Base-by-base conservation (phyloP, 1,139 yeast genomes). In the Candida sanyaensis region DNA sequence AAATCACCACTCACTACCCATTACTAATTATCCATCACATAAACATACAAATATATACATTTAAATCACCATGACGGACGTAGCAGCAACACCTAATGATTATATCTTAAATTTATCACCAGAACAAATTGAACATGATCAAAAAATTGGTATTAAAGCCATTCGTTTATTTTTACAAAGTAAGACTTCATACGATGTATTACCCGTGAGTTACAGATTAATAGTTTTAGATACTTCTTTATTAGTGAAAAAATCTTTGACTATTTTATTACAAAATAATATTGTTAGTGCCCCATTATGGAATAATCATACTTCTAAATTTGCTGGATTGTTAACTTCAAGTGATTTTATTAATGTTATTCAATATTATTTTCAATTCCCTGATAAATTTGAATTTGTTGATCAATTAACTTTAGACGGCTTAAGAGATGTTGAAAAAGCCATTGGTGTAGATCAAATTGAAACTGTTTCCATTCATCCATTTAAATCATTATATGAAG, bases 221-320 rank as follows among this genome's bases (percentile, higher is more conserved):
- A 88, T 95, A 49, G 99, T 95, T 41, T 81, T 95, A 58, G 99
- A 95, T 65, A 92, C 98, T 1, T 84, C 97, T 6, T 73, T 95
- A 46, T 73, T 91, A 50, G 96, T 95, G 41, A 93, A 93, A 68
- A 90, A 93, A 62, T 89, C 97, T 8, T 77, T 95, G 61, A 91
- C 91, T 55, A 92, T 95, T 37, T 73, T 95, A 54, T 75, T 93
- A 47, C 99, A 95, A 63, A 95, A 95, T 65, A 89, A 90, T 62
- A 90, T 95, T 59, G 97, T 95, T 30, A 86, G 96, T 43, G 99
- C 99, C 2, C 99, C 99, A 3, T 75, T 95, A 51, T 95, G 99
- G 99, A 89, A 93, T 66, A 87, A 91, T 50, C 82, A 86, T 61
- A 86, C 88, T 5, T 87, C 96, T 21, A 77, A 89, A 58, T 95